These are phyloP conservation scores for Angophora floribunda DNA, from an alignment of 345 rosid species.

Conservation along the genomic window DNA sequence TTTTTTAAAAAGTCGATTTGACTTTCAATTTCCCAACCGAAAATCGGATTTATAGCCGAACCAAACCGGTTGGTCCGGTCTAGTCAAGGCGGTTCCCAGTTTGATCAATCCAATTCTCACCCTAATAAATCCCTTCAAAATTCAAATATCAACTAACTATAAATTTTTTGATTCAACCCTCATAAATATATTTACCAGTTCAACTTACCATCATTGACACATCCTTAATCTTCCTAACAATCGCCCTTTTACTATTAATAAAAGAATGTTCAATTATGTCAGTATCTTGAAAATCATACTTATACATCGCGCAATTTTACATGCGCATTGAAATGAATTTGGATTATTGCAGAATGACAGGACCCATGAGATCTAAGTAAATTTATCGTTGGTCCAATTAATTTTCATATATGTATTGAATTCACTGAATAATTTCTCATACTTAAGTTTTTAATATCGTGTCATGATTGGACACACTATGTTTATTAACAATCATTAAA, in stretches of 20 bases:
- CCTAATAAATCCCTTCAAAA: neutral
- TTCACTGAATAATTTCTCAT: neutral
- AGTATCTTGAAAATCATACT: accelerated
- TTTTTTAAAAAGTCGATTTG: too few relatives aligned
- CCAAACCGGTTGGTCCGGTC: too few relatives aligned
- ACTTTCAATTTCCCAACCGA: too few relatives aligned
- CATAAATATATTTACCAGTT: neutral
- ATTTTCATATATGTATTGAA: neutral
- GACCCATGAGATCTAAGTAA: accelerated
- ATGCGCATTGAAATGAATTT: neutral
- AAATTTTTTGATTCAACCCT: neutral
- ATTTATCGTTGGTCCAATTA: neutral
- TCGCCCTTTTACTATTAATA: neutral
- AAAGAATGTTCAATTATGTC: neutral
- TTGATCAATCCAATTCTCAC: too few relatives aligned
- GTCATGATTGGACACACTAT: neutral
- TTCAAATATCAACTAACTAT: neutral
- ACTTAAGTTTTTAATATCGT: neutral
- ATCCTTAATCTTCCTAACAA: neutral
- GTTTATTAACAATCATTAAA: neutral
- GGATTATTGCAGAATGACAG: neutral
- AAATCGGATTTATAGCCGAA: too few relatives aligned
- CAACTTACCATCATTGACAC: neutral
- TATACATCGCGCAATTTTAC: neutral
- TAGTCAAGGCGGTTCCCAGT: too few relatives aligned